These are phyloP conservation scores for Colletotrichum tabaci DNA, from an alignment of 2,329 filamentous ascomycete genomes.

Conservation along the genomic window DNA sequence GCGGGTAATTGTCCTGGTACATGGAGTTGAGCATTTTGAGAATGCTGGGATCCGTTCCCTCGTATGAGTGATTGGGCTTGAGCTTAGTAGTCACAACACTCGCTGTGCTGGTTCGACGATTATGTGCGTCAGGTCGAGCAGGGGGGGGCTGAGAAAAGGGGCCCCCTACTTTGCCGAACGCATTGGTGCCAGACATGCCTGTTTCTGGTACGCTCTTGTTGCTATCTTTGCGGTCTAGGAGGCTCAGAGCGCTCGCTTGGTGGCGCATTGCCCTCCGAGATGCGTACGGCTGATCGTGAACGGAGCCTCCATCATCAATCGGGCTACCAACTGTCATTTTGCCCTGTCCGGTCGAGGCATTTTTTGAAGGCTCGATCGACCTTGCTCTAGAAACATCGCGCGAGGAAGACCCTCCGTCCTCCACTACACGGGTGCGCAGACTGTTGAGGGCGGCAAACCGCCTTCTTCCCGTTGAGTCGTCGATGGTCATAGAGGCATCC, in stretches of 20 bases:
- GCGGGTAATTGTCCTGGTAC: conserved; percentile 80
- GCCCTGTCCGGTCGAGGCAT: conserved; percentile 51
- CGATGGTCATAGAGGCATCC: conserved; percentile 91
- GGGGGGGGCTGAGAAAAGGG: conserved; percentile 61
- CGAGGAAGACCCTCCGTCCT: conserved; percentile 45
- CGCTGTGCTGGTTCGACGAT: conserved; percentile 47
- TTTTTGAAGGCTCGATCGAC: conserved; percentile 56
- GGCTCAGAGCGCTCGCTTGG: conserved; percentile 71
- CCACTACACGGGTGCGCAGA: conserved; percentile 45
- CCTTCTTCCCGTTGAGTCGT: conserved; percentile 73
- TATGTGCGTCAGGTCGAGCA: conserved; percentile 52
- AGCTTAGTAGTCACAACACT: conserved; percentile 37
- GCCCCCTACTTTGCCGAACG: conserved; percentile 72
- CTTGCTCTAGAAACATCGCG: conserved; percentile 49
- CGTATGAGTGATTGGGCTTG: conserved; percentile 80
- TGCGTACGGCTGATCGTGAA: conserved; percentile 59
- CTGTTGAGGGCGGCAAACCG: conserved; percentile 66
- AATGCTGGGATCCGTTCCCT: conserved; percentile 81
- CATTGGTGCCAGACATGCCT: conserved; percentile 71
- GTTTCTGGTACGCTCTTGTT: conserved; percentile 73
- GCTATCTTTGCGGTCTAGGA: conserved; percentile 72
- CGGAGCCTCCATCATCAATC: conserved; percentile 53
- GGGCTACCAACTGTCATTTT: conserved; percentile 46
- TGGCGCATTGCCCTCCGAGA: conserved; percentile 66
- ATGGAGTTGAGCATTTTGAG: conserved; percentile 85